Base-by-base conservation (phyloP, 164 flowering plant genomes). In the Nelumbo lutea region DNA sequence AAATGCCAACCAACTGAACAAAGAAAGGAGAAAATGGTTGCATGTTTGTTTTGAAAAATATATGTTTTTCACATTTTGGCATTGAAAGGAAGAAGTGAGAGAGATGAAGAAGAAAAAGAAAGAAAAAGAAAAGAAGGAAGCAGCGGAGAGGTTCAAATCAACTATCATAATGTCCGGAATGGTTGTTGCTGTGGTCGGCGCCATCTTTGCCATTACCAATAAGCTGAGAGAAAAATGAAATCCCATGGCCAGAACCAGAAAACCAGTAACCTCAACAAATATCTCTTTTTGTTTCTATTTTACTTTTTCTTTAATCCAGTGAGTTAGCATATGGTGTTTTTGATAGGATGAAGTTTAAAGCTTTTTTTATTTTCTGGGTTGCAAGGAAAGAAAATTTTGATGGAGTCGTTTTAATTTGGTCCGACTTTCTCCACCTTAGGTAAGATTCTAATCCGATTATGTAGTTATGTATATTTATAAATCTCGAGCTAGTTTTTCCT, bases 141-240 rank as follows among this genome's bases (percentile, higher is more conserved):
- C 74, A 9, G 4, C 79, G 65, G 79, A 80, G 63, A 75, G 68
- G 1, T 58, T 86, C 5, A 86, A 78, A 67, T 72, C 72, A 3
- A 51, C 82, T 6, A 61, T 88, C 41, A 62, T 88, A 27, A 67
- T 84, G 2, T 81, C 93, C 2, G 89, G 84, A 5, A 73, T 81
- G 51, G 53, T 82, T 8, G 81, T 78, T 11, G 90, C 90, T 3
- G 83, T 85, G 57, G 81, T 82, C 8, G 90, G 89, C 1, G 90
- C 86, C 6, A 70, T 70, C 27, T 81, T 83, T 57, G 88, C 86
- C 59, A 71, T 86, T 4, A 62, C 81, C 80, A 86, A 83, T 80
- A 88, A 85, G 66, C 66, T 86, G 74, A 85, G 72, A 75, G 84
- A 88, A 77, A 81, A 81, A 62, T 73, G 73, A 75, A 51, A 27